Base-by-base conservation (phyloP, 768 basidiomycete genomes). In the Lactifluus subvellereus region DNA sequence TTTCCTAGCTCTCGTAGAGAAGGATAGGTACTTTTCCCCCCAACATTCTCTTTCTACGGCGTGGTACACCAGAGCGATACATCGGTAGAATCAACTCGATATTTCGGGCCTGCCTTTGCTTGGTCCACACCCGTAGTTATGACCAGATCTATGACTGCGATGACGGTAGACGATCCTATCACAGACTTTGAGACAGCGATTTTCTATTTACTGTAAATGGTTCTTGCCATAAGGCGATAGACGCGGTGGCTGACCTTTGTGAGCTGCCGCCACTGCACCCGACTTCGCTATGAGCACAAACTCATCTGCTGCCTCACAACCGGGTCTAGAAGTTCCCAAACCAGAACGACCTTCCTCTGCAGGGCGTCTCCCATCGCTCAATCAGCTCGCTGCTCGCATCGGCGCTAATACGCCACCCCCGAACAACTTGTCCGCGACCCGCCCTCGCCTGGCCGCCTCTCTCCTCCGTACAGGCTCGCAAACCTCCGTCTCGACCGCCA, bases 361-460 rank as follows among this genome's bases (percentile, higher is more conserved):
- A 32, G 43, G 70, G 32, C 83, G 88, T 27, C 77, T 85, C 18
- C 89, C 89, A 0, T 90, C 90, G 7, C 80, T 92, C 14, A 88
- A 89, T 75, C 88, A 91, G 73, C 84, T 92, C 59, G 90, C 88
- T 2, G 89, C 89, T 6, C 84, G 88, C 54, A 88, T 91, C 72
- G 83, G 79, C 68, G 75, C 80, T 55, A 83, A 76, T 52, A 67
- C 70, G 18, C 61, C 72, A 7, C 13, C 30, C 10, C 20, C 32
- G 20, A 6, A 13, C 45, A 48, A 54, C 10, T 0, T 32, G 32
- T 10, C 79, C 9, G 74, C 80, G 37, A 70, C 69, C 51, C 83
- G 89, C 43, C 88, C 89, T 1, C 85, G 90, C 62, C 81, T 92
- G 18, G 83, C 85, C n/a, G 86, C 89, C 3, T 85, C 84, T 40